These are phyloP conservation scores for Leccinum idahoense DNA, from an alignment of 1,284 basidiomycete species.

Conservation along the genomic window DNA sequence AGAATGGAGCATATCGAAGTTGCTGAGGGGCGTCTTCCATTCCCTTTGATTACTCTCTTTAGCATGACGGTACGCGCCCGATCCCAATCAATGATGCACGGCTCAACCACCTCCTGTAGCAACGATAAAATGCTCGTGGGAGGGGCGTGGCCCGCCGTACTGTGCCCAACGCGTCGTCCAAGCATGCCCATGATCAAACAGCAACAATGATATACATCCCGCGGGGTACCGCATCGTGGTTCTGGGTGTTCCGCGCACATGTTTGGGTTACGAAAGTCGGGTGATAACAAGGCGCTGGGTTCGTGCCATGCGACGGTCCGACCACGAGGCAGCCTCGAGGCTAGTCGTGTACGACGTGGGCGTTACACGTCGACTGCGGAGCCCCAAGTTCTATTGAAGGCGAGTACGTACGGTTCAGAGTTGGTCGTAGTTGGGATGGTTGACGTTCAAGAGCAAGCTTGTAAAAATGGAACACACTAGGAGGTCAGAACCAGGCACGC, in stretches of 20 bases:
- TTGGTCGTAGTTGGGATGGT: not conserved
- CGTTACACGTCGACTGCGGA: not conserved
- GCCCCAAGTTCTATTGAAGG: not conserved
- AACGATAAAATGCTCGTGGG: not conserved
- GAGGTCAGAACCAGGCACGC: not conserved
- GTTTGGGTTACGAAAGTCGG: not conserved
- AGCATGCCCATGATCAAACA: not conserved
- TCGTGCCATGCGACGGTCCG: not conserved
- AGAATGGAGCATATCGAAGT: not conserved
- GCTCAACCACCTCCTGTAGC: not conserved
- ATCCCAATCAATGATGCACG: not conserved
- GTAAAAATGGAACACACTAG: not conserved
- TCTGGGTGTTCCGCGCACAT: not conserved
- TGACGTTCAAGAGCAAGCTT: no score
- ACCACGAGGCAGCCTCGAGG: conserved; percentile 16
- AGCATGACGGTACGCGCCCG: not conserved
- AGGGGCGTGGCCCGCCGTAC: not conserved
- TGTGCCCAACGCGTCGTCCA: not conserved
- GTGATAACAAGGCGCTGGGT: not conserved
- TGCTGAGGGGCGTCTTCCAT: conserved; percentile 3
- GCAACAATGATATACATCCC: no score
- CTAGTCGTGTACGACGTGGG: not conserved
- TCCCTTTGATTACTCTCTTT: not conserved
- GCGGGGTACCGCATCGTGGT: not conserved
- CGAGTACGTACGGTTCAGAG: not conserved